Conservation (phyloP, 2,329 filamentous ascomycete genomes). For the Aspergillus sp. region DNA sequence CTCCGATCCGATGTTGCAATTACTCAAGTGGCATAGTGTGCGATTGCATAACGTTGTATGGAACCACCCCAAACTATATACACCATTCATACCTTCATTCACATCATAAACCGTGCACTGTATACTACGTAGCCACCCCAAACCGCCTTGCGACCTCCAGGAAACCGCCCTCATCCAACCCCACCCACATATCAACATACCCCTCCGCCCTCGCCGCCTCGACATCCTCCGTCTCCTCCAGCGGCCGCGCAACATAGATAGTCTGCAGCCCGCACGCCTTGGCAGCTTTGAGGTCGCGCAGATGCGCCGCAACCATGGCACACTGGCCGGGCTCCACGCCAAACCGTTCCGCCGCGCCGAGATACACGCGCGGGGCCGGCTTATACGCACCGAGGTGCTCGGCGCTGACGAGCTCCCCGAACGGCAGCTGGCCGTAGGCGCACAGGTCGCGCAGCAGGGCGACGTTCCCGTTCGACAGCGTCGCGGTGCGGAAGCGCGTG, state of each 20-base stretch:
- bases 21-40: too few relatives aligned
- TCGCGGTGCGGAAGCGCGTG: conserved; percentile 59
- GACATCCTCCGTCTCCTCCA: conserved; percentile 64
- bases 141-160: conserved; percentile 52
- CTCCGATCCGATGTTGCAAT: too few relatives aligned
- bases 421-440: conserved; percentile 58
- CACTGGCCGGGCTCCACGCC: conserved; percentile 60
- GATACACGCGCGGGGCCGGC: conserved; percentile 66
- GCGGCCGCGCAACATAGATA: conserved; percentile 68
- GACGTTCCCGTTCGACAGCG: conserved; percentile 73
- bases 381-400: conserved; percentile 76
- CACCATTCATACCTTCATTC: background rate
- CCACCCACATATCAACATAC: conserved; percentile 67
- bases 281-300: conserved; percentile 67
- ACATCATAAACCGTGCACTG: too few relatives aligned
- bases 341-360: conserved; percentile 62
- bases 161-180: conserved; percentile 51
- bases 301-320: conserved; percentile 75
- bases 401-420: conserved; percentile 62
- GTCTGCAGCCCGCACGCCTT: conserved; percentile 64
- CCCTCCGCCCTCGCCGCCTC: conserved; percentile 53
- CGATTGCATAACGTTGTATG: too few relatives aligned
- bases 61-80: too few relatives aligned
- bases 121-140: conserved; percentile 24
- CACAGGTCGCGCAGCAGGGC: conserved; percentile 66